These are phyloP conservation scores for Kurtzmaniella quercitrusa DNA, from an alignment of 1,139 yeast genomes.

Conservation along the genomic window DNA sequence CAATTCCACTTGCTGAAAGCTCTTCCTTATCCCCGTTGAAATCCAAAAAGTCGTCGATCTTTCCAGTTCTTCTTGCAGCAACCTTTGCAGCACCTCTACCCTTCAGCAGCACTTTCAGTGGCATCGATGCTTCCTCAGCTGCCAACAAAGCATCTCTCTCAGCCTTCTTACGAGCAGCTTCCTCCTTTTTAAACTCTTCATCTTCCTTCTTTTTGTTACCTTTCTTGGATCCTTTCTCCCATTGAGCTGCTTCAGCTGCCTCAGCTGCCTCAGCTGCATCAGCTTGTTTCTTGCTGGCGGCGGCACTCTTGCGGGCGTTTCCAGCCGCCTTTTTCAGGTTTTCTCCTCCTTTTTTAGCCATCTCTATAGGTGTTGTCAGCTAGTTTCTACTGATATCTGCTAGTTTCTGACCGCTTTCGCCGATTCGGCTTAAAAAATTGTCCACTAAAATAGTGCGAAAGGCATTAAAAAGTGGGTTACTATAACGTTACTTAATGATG, in stretches of 20 bases:
- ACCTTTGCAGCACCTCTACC: constrained; percentile 71
- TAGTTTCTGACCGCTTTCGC: not conserved
- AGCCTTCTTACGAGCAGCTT: constrained; percentile 61
- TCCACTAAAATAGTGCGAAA: no score
- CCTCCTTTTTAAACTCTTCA: constrained; percentile 54
- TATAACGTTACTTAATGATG: no score
- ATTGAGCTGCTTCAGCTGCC: constrained; percentile 57
- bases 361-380: constrained; percentile 13
- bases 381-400: no score
- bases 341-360: constrained; percentile 61
- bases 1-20: constrained; percentile 71
- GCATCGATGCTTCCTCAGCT: constrained; percentile 63
- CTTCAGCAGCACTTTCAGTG: constrained; percentile 54
- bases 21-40: constrained; percentile 46
- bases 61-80: constrained; percentile 59
- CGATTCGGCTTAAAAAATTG: not conserved
- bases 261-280: constrained; percentile 47
- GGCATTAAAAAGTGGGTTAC: no score
- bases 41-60: constrained; percentile 60
- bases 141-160: constrained; percentile 55
- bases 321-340: constrained; percentile 67
- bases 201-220: constrained; percentile 69
- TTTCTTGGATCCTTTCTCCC: constrained; percentile 74
- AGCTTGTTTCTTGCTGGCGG: constrained; percentile 56
- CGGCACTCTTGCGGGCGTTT: constrained; percentile 66